Percentiles rank a stretch among this genome's conserved stretches.
These are phyloP conservation scores for Alternaria sp. DNA, from an alignment of 2,329 filamentous ascomycete species.

Conservation along the genomic window DNA sequence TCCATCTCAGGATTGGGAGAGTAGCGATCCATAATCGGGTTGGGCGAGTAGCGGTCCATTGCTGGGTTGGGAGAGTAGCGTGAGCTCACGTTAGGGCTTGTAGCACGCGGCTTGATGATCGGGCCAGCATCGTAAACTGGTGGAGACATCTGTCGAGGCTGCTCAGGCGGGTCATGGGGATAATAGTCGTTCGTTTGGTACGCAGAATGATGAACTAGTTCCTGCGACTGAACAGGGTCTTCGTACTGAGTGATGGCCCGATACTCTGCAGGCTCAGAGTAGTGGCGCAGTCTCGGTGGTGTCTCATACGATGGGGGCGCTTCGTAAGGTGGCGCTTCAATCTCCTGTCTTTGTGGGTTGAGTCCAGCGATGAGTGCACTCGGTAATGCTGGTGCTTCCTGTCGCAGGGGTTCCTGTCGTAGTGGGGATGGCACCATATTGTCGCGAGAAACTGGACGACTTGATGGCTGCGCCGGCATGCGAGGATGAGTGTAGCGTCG, in stretches of 20 bases:
- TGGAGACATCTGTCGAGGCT: slow-evolving; percentile 45
- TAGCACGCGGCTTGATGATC: slow-evolving; percentile 52
- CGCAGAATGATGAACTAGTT: slow-evolving; percentile 38
- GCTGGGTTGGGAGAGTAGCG: slow-evolving; percentile 24
- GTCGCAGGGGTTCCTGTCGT: slow-evolving; percentile 22
- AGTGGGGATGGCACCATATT: slow-evolving; percentile 37
- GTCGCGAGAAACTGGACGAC: slow-evolving; percentile 44
- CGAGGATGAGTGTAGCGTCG: slow-evolving; percentile 44
- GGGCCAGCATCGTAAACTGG: slow-evolving; percentile 49
- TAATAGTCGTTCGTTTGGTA: slow-evolving; percentile 47
- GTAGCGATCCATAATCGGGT: slow-evolving; percentile 11
- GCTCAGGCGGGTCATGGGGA: slow-evolving; percentile 51
- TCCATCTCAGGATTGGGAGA: slow-evolving; percentile 20
- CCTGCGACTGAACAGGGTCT: slow-evolving; percentile 34
- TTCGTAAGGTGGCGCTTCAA: slow-evolving; percentile 31
- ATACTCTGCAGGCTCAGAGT: slow-evolving; percentile 45
- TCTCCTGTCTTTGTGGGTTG: slow-evolving; percentile 31
- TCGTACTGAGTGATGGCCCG: slow-evolving; percentile 42
- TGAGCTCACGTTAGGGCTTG: slow-evolving; percentile 51
- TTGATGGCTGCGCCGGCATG: slow-evolving; percentile 24
- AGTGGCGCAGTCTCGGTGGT: slow-evolving; percentile 37
- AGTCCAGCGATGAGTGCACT: slow-evolving; percentile 42
- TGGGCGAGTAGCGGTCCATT: neutral
- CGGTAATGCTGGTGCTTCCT: slow-evolving; percentile 35
- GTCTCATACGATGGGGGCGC: slow-evolving; percentile 28